phyloP scores from a whole-genome alignment of 1,284 basidiomycete species.

The Tilletia horrida region DNA sequence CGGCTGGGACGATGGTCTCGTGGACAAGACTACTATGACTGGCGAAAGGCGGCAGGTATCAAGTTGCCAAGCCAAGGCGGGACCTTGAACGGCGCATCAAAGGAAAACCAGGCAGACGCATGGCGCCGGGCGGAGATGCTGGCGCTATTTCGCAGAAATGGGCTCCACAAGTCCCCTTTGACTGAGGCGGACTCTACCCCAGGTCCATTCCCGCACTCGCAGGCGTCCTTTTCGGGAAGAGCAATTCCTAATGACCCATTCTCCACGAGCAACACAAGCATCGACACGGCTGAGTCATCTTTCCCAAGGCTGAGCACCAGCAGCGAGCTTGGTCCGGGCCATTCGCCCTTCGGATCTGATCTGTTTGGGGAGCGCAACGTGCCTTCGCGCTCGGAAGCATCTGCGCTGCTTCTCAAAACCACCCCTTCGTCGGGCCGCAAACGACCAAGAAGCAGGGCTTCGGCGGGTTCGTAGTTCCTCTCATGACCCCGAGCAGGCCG shows the following conservation, averaged over 20 bases:
- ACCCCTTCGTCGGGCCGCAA: not conserved
- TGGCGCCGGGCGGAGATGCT: not conserved
- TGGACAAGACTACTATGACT: constrained; percentile 2
- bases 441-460: too few species aligned
- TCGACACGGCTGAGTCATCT: too few species aligned
- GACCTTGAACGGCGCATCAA: not conserved
- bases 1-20: constrained; percentile 8
- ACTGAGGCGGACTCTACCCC: too few species aligned
- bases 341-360: constrained; percentile 4
- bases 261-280: too few species aligned
- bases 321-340: not conserved
- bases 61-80: not conserved
- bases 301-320: not conserved
- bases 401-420: not conserved
- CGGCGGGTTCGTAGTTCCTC: too few species aligned
- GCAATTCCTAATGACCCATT: too few species aligned
- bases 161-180: not conserved
- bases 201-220: too few species aligned
- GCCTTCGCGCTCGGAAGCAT: constrained; percentile 5
- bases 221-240: too few species aligned
- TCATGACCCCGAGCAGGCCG: too few species aligned
- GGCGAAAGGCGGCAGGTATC: not conserved
- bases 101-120: not conserved
- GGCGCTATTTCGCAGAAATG: not conserved
- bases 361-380: constrained; percentile 13